These are phyloP conservation scores for Mallotus nudiflorus DNA, from an alignment of 345 rosid genomes.

Conservation along the genomic window DNA sequence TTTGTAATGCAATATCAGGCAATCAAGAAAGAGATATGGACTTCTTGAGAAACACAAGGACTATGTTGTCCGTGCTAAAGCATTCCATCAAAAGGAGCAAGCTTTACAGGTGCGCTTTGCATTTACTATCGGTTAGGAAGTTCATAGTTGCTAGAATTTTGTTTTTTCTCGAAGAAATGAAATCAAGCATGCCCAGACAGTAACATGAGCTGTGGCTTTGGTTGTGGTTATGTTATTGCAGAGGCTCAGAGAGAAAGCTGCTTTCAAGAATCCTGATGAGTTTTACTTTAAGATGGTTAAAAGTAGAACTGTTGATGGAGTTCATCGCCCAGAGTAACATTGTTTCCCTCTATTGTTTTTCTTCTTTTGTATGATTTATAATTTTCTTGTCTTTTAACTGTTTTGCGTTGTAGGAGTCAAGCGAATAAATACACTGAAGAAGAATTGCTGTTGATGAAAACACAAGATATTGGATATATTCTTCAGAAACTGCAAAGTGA, in stretches of 20 bases:
- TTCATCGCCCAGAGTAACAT: conserved; percentile 66
- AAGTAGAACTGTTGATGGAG: conserved; percentile 53
- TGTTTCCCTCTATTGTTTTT: neutral
- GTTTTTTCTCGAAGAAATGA: too few species aligned
- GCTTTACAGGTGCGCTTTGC: conserved; percentile 40
- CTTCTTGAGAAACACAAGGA: conserved; percentile 93
- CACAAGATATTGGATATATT: conserved; percentile 87
- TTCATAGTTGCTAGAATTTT: too few species aligned
- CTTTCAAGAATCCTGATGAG: conserved; percentile 81
- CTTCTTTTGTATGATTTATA: neutral
- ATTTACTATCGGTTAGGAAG: too few species aligned
- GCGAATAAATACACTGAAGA: conserved; percentile 71
- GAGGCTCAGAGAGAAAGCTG: conserved; percentile 85
- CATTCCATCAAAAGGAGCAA: conserved; percentile 69
- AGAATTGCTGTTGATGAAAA: conserved; percentile 85
- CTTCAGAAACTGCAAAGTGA: conserved; percentile 84
- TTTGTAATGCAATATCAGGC: conserved; percentile 40
- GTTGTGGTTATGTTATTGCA: conserved; percentile 18
- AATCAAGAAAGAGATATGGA: conserved; percentile 71
- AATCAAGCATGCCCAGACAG: too few species aligned
- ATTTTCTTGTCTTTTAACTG: neutral
- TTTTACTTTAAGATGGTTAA: conserved; percentile 82
- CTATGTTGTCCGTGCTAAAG: conserved; percentile 72
- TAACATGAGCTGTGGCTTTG: too few species aligned
- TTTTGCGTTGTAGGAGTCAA: conserved; percentile 47